phyloP scores from a whole-genome alignment of 306 rosid genomes.

The Rubus idaeus region DNA sequence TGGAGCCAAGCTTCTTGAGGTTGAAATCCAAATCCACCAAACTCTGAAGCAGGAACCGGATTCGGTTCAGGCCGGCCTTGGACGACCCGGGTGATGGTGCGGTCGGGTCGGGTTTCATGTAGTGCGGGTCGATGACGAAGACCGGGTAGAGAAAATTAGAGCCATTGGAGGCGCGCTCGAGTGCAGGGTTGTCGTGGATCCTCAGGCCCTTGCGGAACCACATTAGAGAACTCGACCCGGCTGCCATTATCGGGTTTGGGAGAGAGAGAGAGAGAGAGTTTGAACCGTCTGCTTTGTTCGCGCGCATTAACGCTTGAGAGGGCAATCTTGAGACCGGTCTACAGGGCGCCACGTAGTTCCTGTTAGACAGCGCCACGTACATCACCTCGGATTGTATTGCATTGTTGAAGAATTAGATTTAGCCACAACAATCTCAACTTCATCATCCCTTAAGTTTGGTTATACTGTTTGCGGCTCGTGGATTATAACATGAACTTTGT shows the following conservation, averaged over 20 bases:
- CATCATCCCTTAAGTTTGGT: no score
- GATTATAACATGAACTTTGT: no score
- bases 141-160: constrained; percentile 55
- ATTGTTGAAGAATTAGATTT: no score
- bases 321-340: constrained; percentile 18
- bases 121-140: constrained; percentile 83
- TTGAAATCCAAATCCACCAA: constrained; percentile 62
- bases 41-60: constrained; percentile 69
- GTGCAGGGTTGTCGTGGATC: constrained; percentile 93
- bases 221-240: constrained; percentile 61
- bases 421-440: no score
- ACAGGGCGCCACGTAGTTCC: constrained; percentile 41
- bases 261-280: background rate
- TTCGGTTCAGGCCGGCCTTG: constrained; percentile 70
- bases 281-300: constrained; percentile 21
- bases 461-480: no score
- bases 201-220: constrained; percentile 94
- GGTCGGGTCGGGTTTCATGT: constrained; percentile 69
- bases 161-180: constrained; percentile 50
- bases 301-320: constrained; percentile 35
- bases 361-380: constrained; percentile 42
- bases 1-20: constrained; percentile 72
- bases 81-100: constrained; percentile 57
- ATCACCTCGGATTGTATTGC: no score
- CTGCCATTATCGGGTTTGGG: constrained; percentile 31